Base-by-base conservation (phyloP, 1,284 basidiomycete species). In the Cystobasidium pallidum region DNA sequence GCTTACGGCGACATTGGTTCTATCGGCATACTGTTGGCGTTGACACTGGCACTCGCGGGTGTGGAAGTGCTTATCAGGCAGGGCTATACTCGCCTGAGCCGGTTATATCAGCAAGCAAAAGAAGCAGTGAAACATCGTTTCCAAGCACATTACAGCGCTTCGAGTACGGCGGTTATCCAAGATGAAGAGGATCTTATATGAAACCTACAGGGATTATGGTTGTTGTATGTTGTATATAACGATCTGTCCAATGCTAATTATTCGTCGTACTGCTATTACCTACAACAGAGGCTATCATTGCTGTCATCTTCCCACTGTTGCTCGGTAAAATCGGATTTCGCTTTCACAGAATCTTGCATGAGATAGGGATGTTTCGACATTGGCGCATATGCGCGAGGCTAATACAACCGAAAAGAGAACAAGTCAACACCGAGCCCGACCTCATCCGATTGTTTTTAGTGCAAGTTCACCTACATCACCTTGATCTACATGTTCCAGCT, bases 361-460 rank as follows among this genome's bases (percentile, higher is more conserved):
- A 51, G 28, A 24, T 64, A 64, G 4, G 62, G 62, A 43, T 64
- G 62, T 19, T 64, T 13, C 15, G 54, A 57, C 10, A 57, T 32
- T 3, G 62, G 45, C 11, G 30, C 45, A 36, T 64, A 64, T 15
- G 13, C 15, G 10, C 62, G 4, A 11, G 62, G 45, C 62, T 64
- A 15, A 24, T 24, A 6, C 24, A 26, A 45, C 3, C 15, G 7
- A 45, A 45, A 15, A 17, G 36, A 13, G n/a, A 45, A 8, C 43
- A 17, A 8, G 43, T 45, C 19, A 45, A n/a, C 43, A 45, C 7
- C 19, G 4, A 3, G 43, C n/a, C 4, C 6, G 15, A 45, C 43
- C n/a, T 6, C 43, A 8, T 19, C 15, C 43, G 43, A 39, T 7
- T 13, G n/a, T 19, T 19, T 47, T 51, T 24, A 7, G 21, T 1